phyloP scores from a whole-genome alignment of 306 rosid species.

The Dalbergia cochinchinensis region DNA sequence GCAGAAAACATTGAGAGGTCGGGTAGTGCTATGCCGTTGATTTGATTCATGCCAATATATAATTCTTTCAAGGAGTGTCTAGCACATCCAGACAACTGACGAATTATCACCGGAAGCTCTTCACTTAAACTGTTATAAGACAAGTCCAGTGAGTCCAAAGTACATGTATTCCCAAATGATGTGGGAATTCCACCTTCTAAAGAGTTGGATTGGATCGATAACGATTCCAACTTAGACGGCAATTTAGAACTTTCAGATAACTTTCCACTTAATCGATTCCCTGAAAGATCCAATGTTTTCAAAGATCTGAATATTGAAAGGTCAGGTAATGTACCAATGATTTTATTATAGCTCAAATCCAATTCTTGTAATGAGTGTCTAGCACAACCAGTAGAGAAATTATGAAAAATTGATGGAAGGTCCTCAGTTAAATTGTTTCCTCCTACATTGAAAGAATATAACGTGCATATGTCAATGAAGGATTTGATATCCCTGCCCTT shows the following conservation, averaged over 20 bases:
- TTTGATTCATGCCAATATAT: too few relatives aligned
- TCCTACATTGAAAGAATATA: fast-evolving
- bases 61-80: too few relatives aligned
- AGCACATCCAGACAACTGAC: too few relatives aligned
- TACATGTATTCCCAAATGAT: too few relatives aligned
- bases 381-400: constrained; percentile 36
- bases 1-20: too few relatives aligned
- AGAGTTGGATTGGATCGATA: not conserved
- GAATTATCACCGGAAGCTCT: too few relatives aligned
- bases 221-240: not conserved
- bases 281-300: not conserved
- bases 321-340: constrained; percentile 24
- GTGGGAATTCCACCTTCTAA: constrained; percentile 12
- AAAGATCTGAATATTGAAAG: constrained; percentile 24
- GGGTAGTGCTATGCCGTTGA: too few relatives aligned
- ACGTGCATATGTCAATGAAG: constrained; percentile 14
- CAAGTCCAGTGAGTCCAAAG: too few relatives aligned
- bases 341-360: not conserved
- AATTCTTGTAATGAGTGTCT: constrained; percentile 33
- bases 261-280: constrained; percentile 4
- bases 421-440: not conserved
- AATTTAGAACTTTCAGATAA: not conserved
- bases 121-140: too few relatives aligned
- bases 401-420: constrained; percentile 19
- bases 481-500: not conserved